Evolutionary conservation across 805 yeast species (phyloP).

Genomic region (Spathaspora passalidarum): DNA sequence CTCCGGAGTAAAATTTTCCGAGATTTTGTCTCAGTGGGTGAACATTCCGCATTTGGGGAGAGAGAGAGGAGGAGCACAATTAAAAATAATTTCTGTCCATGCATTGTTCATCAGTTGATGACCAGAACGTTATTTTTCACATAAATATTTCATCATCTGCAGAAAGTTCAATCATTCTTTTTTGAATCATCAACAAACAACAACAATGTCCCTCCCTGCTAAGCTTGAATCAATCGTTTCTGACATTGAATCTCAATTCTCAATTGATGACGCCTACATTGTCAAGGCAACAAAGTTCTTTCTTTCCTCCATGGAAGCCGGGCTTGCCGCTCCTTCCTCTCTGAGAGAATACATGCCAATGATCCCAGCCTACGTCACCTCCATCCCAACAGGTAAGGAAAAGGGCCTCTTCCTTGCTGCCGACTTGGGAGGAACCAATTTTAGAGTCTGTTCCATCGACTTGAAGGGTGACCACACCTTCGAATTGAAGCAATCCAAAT

Average conservation of each 20-base stretch:
- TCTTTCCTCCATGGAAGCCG: slow-evolving; percentile 58
- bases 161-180: neutral
- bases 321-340: slow-evolving; percentile 43
- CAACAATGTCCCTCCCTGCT: slow-evolving; percentile 8
- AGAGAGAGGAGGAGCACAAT: no score
- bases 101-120: neutral
- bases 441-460: slow-evolving; percentile 86
- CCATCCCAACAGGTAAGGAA: slow-evolving; percentile 83
- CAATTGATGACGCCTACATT: slow-evolving; percentile 40
- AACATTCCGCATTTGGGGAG: no score
- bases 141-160: neutral
- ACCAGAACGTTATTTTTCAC: neutral
- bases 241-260: slow-evolving; percentile 39
- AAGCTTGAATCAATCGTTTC: slow-evolving; percentile 25
- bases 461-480: slow-evolving; percentile 80
- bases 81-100: neutral
- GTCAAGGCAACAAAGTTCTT: slow-evolving; percentile 52
- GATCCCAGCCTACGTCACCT: slow-evolving; percentile 91
- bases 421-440: slow-evolving; percentile 95
- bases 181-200: neutral
- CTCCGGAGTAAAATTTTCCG: neutral
- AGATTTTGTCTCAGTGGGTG: no score
- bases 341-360: slow-evolving; percentile 60
- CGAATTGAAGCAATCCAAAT: slow-evolving; percentile 69
- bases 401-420: slow-evolving; percentile 83